Evolutionary conservation across 139 green algal species (phyloP).

Genomic region (Chlamydomonas asymmetrica): DNA sequence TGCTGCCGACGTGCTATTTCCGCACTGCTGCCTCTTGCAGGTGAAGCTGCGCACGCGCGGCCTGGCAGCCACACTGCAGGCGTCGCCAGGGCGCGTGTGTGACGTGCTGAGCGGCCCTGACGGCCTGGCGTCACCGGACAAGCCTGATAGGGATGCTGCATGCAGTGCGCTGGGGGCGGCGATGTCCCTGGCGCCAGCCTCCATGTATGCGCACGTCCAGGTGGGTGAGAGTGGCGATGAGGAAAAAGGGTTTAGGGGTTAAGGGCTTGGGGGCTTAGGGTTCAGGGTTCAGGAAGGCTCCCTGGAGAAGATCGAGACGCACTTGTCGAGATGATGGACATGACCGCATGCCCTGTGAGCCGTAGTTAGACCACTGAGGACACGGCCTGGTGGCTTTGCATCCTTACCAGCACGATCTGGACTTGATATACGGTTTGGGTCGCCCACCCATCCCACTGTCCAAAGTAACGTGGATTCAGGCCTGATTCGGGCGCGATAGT

Average conservation of each 20-base stretch:
- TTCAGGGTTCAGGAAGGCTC: neutral
- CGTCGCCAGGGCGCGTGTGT: slow-evolving; percentile 10
- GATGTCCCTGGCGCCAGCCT: slow-evolving; percentile 42
- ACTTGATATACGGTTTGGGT: too few relatives aligned
- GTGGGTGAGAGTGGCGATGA: slow-evolving; percentile 29
- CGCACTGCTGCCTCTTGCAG: too few relatives aligned
- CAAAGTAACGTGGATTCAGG: too few relatives aligned
- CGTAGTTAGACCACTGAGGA: too few relatives aligned
- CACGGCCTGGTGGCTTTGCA: too few relatives aligned
- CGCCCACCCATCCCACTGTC: too few relatives aligned
- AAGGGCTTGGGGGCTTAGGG: neutral
- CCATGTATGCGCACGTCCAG: slow-evolving; percentile 47
- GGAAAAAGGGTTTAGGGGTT: slow-evolving; percentile 10
- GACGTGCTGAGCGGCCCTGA: slow-evolving; percentile 34
- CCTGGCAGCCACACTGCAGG: neutral
- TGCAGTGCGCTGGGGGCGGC: slow-evolving; percentile 51
- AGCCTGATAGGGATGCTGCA: slow-evolving; percentile 41
- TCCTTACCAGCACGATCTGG: too few relatives aligned
- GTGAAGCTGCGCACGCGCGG: slow-evolving; percentile 18
- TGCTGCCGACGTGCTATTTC: too few relatives aligned
- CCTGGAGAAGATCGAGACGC: too few relatives aligned
- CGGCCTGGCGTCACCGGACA: slow-evolving; percentile 36
- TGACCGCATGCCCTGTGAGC: too few relatives aligned
- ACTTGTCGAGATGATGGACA: too few relatives aligned
- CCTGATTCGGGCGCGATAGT: too few relatives aligned